Percentiles rank a stretch among this genome's conserved stretches.
Evolutionary conservation across 2,329 filamentous ascomycete species (phyloP).

Genomic region (Pseudopyrenochaeta lycopersici): DNA sequence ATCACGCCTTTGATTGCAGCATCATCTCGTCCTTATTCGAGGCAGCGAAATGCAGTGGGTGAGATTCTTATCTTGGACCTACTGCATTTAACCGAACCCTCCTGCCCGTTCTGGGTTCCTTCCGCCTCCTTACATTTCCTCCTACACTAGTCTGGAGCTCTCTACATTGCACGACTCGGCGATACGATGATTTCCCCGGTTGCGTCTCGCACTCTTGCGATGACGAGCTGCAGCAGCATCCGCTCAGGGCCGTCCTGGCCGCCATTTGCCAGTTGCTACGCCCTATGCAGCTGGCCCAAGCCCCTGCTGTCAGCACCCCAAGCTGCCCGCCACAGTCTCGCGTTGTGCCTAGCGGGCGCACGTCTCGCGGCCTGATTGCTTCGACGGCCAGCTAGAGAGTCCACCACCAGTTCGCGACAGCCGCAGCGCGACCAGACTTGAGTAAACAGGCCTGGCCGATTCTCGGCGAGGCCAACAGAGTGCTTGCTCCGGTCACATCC

Average conservation of each 20-base stretch:
- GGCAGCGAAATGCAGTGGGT: slow-evolving; percentile 8
- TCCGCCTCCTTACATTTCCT: slow-evolving; percentile 18
- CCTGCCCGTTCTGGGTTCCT: slow-evolving; percentile 18
- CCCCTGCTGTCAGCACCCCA: slow-evolving; percentile 25
- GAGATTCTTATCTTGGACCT: slow-evolving; percentile 16
- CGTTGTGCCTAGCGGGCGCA: slow-evolving; percentile 3
- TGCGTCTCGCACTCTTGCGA: slow-evolving; percentile 9
- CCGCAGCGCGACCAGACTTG: background rate
- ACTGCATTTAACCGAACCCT: slow-evolving; percentile 27
- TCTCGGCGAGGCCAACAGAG: slow-evolving; percentile 5
- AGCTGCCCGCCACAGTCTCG: slow-evolving; percentile 19
- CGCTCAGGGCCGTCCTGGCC: slow-evolving; percentile 3
- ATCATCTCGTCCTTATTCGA: slow-evolving; percentile 9
- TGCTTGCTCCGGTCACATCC: slow-evolving; percentile 9
- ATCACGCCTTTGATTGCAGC: slow-evolving; percentile 5
- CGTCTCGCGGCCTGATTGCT: slow-evolving; percentile 4
- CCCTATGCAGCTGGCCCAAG: slow-evolving; percentile 15
- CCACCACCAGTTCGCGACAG: slow-evolving; percentile 10
- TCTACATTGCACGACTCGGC: slow-evolving; percentile 6
- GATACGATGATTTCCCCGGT: slow-evolving; percentile 7
- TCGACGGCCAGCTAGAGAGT: background rate
- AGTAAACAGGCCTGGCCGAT: slow-evolving; percentile 12
- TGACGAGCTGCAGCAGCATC: slow-evolving; percentile 14
- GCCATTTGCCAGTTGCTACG: slow-evolving; percentile 6
- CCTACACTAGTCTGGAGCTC: slow-evolving; percentile 9